These are phyloP conservation scores for Jaltomata sinuosa DNA, from an alignment of 257 asterid genomes.

Conservation along the genomic window DNA sequence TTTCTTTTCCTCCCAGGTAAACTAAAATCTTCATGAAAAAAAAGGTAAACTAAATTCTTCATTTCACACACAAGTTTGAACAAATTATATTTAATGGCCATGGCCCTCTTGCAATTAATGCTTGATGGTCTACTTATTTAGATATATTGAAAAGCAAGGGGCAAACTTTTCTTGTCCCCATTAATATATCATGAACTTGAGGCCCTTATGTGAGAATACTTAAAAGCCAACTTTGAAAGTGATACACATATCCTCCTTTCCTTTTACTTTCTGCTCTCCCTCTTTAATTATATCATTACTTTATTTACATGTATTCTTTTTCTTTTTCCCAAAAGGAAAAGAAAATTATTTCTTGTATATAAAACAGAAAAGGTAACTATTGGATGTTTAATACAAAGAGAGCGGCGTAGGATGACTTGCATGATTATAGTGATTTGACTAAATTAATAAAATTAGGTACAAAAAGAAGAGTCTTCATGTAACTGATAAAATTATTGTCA, in stretches of 20 bases:
- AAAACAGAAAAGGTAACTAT: background rate
- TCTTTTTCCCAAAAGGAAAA: background rate
- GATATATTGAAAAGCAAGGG: slow-evolving; percentile 21
- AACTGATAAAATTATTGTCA: too few relatives aligned
- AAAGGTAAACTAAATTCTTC: background rate
- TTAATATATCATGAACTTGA: slow-evolving; percentile 32
- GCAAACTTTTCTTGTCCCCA: slow-evolving; percentile 8
- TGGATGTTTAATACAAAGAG: slow-evolving; percentile 1
- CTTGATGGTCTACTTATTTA: slow-evolving; percentile 18
- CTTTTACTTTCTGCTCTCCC: background rate
- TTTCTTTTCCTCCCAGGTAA: background rate
- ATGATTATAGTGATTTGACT: slow-evolving; percentile 14
- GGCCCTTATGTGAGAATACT: slow-evolving; percentile 28
- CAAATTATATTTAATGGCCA: slow-evolving; percentile 28
- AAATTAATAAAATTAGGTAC: slow-evolving; percentile 23
- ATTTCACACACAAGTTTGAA: slow-evolving; percentile 18
- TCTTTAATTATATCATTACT: slow-evolving; percentile 2
- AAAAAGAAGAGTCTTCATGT: too few relatives aligned
- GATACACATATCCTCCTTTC: slow-evolving; percentile 17
- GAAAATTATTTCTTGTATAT: background rate
- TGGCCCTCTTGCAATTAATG: slow-evolving; percentile 58
- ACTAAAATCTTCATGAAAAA: background rate
- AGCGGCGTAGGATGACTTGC: slow-evolving; percentile 30
- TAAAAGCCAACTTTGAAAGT: slow-evolving; percentile 14
- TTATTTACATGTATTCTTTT: slow-evolving; percentile 5